Conservation (phyloP, 345 rosid genomes). For the Pistacia integerrima region DNA sequence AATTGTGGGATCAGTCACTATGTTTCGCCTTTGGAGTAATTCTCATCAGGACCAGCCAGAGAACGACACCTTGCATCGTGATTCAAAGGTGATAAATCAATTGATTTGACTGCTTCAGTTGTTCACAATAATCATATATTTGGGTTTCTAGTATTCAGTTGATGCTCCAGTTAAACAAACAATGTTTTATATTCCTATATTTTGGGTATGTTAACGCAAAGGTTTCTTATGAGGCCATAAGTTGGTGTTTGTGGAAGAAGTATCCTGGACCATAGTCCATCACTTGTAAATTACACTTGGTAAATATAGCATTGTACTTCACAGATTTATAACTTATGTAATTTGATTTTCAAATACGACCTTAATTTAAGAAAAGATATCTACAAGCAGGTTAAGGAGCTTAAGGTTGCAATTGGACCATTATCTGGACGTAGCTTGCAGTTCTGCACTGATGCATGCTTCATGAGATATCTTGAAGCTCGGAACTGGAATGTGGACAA, state of each 20-base stretch:
- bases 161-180: not conserved
- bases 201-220: not conserved
- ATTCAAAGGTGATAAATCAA: constrained; percentile 55
- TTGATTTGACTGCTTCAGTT: constrained; percentile 2
- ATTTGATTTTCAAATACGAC: not conserved
- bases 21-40: constrained; percentile 68
- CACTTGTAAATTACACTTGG: not conserved
- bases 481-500: constrained; percentile 79
- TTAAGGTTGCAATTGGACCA: constrained; percentile 56
- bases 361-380: not conserved
- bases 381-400: constrained; percentile 59
- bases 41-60: constrained; percentile 54
- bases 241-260: no score
- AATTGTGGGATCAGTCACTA: constrained; percentile 31
- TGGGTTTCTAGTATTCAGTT: not conserved
- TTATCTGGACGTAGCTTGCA: constrained; percentile 50
- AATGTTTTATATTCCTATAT: not conserved
- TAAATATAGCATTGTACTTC: not conserved
- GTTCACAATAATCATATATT: not conserved
- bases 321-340: not conserved
- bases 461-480: constrained; percentile 88
- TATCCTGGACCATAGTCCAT: not conserved
- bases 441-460: constrained; percentile 76
- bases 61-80: constrained; percentile 43
- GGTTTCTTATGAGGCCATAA: not conserved